Conservation (phyloP, 140 eudicot genomes). For the Eryngium alpinum region DNA sequence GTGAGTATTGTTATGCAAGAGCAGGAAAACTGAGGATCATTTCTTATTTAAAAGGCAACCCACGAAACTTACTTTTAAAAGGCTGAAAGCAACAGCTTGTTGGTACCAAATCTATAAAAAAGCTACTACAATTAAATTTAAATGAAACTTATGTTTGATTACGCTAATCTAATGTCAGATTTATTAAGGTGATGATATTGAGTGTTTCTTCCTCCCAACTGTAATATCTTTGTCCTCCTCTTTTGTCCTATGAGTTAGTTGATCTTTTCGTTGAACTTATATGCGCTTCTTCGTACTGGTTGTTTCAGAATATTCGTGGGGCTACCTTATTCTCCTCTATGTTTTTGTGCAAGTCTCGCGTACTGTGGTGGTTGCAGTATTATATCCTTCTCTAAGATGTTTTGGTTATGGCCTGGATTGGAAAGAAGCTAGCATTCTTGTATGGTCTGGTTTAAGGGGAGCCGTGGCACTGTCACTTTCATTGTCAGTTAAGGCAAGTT, state of each 20-base stretch:
- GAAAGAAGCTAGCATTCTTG: slow-evolving; percentile 84
- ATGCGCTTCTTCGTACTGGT: slow-evolving; percentile 4
- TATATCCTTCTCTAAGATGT: slow-evolving; percentile 63
- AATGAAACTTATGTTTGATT: too few species aligned
- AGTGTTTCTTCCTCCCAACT: not conserved
- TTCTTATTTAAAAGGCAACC: not conserved
- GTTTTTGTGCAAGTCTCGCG: slow-evolving; percentile 69
- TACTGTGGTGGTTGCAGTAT: slow-evolving; percentile 54
- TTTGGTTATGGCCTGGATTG: slow-evolving; percentile 94
- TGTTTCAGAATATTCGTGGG: slow-evolving; percentile 72
- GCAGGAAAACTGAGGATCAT: not conserved
- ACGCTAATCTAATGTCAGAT: not conserved
- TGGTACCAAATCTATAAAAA: not conserved
- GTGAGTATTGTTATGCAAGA: not conserved
- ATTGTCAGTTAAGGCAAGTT: slow-evolving; percentile 80
- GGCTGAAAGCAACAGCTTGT: not conserved
- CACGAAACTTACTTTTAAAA: not conserved
- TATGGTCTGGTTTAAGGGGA: slow-evolving; percentile 94
- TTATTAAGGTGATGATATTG: not conserved
- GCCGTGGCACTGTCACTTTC: slow-evolving; percentile 93
- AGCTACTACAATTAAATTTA: too few species aligned
- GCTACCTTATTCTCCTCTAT: slow-evolving; percentile 80
- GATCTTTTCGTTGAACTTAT: slow-evolving; percentile 10
- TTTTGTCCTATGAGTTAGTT: not conserved
- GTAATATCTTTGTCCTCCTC: not conserved